Base-by-base conservation (phyloP, 2,329 filamentous ascomycete genomes). In the Basipetospora chlamydospora region DNA sequence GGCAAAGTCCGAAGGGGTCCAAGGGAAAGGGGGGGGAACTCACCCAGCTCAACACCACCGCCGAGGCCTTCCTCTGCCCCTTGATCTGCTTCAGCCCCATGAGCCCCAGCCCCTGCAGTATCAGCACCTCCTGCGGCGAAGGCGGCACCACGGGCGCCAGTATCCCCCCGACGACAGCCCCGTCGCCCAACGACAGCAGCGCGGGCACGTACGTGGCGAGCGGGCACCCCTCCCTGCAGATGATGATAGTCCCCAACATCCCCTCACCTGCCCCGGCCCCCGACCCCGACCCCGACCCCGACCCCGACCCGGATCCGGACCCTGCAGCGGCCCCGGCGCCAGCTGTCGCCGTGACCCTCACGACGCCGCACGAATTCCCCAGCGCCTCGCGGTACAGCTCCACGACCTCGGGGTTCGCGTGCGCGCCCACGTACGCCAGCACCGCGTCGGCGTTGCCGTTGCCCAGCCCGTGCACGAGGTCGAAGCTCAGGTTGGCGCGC, bases 11-110 rank as follows among this genome's bases (percentile, higher is more conserved):
- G n/a, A n/a, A n/a, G n/a, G n/a, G n/a, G n/a, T n/a, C n/a, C n/a
- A 22, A 7, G 6, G 7, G 28, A 37, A 13, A 33, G 18, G 22
- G 26, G 26, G 26, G 5, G 10, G 11, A 10, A 66, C 78, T 64
- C 60, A 90, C 84, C 72, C 82, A 87, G 53, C 85, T 84, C 40
- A 93, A 57, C 32, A 92, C 63, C 36, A 79, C 81, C 41, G 76
- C 76, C 44, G 71, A 70, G 35, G 80, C 77, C 42, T 80, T 82
- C 35, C 25, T 37, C 51, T 87, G 73, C 46, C 72, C 72, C 55
- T 87, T 88, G 54, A 85, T 81, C 57, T 90, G 84, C 39, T 81
- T 72, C 48, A 90, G 75, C 1, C 81, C 83, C 59, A 93, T 73
- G 42, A 92, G 58, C 11, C 84, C 80, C 43, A 93, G 58, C 0